These are phyloP conservation scores for Kalmusia sp. DNA, from an alignment of 2,329 filamentous ascomycete species.

Conservation along the genomic window DNA sequence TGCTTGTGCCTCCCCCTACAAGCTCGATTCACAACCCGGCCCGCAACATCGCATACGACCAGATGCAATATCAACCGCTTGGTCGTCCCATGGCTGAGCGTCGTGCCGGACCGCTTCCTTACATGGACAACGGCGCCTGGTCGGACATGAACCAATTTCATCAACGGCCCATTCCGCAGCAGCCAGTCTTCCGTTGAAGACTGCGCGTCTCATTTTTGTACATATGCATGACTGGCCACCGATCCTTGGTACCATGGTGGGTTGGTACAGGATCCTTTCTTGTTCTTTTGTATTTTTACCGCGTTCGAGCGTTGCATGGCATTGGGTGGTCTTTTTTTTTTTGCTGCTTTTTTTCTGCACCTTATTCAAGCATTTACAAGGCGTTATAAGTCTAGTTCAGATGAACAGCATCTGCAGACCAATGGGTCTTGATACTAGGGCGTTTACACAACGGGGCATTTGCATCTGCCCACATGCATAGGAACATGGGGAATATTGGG, in stretches of 20 bases:
- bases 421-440: neutral
- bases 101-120: slow-evolving; percentile 54
- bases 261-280: slow-evolving; percentile 11
- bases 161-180: slow-evolving; percentile 46
- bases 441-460: neutral
- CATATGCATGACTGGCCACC: neutral
- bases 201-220: slow-evolving; percentile 7
- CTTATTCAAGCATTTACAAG: slow-evolving; percentile 23
- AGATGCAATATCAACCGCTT: slow-evolving; percentile 60
- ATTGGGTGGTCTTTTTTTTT: slow-evolving; percentile 32
- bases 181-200: slow-evolving; percentile 42
- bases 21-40: slow-evolving; percentile 70
- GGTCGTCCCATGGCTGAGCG: slow-evolving; percentile 55
- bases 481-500: neutral
- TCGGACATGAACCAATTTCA: slow-evolving; percentile 47
- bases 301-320: slow-evolving; percentile 47
- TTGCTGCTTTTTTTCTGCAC: slow-evolving; percentile 17
- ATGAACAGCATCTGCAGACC: slow-evolving; percentile 1
- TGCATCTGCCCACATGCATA: neutral
- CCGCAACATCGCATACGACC: slow-evolving; percentile 52
- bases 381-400: neutral
- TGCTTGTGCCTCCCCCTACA: slow-evolving; percentile 87
- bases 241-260: neutral
- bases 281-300: slow-evolving; percentile 26
- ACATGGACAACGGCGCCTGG: slow-evolving; percentile 49